Evolutionary conservation across 2,329 filamentous ascomycete species (phyloP).

Genomic region (Hypoxylon sp.): DNA sequence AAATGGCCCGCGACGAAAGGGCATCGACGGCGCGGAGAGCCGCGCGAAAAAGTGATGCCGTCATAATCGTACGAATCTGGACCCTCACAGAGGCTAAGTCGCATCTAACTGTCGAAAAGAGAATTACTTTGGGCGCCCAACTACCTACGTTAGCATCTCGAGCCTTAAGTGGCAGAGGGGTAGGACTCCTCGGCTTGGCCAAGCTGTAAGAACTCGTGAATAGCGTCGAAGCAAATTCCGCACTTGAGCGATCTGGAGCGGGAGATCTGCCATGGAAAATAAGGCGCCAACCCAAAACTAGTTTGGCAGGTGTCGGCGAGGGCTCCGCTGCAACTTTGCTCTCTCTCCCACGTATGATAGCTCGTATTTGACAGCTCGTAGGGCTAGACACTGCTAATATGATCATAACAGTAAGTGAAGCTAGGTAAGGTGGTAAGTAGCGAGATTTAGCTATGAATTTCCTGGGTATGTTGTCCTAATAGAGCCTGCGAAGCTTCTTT

Average conservation of each 20-base stretch:
- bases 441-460: not conserved
- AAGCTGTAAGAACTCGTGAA: conserved; percentile 23
- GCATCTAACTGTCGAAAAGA: conserved; percentile 27
- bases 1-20: conserved; percentile 23
- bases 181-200: conserved; percentile 23
- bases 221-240: conserved; percentile 26
- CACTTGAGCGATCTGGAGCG: conserved; percentile 18
- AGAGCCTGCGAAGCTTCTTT: not conserved
- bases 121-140: conserved; percentile 23
- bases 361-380: conserved; percentile 28
- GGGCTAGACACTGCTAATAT: conserved; percentile 17
- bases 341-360: conserved; percentile 2
- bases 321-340: conserved; percentile 17
- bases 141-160: conserved; percentile 16
- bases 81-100: conserved; percentile 26
- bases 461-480: not conserved
- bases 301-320: conserved; percentile 22
- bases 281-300: conserved; percentile 27
- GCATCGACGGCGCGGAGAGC: conserved; percentile 9
- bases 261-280: conserved; percentile 27
- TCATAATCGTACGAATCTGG: conserved; percentile 41
- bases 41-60: conserved; percentile 35
- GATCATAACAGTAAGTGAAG: conserved; percentile 6
- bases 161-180: conserved; percentile 25
- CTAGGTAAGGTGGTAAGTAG: not conserved